A percentile compares a stretch with the other conserved stretches of the same genome.
Conservation (phyloP, 2,329 filamentous ascomycete species). For the Orbilia quercus region DNA sequence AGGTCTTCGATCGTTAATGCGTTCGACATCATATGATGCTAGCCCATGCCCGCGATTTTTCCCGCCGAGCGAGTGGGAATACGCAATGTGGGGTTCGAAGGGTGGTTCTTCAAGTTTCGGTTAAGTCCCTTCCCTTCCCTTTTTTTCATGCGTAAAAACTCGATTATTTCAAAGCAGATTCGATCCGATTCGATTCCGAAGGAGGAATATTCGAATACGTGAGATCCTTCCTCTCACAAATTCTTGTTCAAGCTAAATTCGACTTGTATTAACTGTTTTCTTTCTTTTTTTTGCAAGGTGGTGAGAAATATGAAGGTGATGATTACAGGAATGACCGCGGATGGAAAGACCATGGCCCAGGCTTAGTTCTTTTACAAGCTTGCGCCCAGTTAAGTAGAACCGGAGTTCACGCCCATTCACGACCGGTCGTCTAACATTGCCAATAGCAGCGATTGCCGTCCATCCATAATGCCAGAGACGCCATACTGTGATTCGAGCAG, state of each 20-base stretch:
- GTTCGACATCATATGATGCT: constrained; percentile 21
- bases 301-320: constrained; percentile 1
- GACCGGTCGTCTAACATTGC: constrained; percentile 18
- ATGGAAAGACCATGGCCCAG: too few species aligned
- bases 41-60: background rate
- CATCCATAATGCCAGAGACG: constrained; percentile 33
- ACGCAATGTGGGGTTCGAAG: constrained; percentile 13
- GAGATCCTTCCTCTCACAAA: background rate
- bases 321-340: background rate
- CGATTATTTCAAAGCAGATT: constrained; percentile 14
- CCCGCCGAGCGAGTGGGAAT: background rate
- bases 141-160: too few species aligned
- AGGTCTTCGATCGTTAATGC: constrained; percentile 25
- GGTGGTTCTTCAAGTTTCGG: constrained; percentile 1
- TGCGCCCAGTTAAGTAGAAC: background rate
- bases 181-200: constrained; percentile 10
- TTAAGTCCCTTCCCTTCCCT: background rate
- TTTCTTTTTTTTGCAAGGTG: constrained; percentile 12
- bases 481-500: background rate
- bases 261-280: too few species aligned
- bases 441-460: constrained; percentile 47
- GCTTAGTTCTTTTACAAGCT: background rate
- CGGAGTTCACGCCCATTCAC: background rate
- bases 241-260: constrained; percentile 5
- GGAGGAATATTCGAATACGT: too few species aligned